phyloP scores from a whole-genome alignment of 768 basidiomycete species.

The Pleurotus tuoliensis region DNA sequence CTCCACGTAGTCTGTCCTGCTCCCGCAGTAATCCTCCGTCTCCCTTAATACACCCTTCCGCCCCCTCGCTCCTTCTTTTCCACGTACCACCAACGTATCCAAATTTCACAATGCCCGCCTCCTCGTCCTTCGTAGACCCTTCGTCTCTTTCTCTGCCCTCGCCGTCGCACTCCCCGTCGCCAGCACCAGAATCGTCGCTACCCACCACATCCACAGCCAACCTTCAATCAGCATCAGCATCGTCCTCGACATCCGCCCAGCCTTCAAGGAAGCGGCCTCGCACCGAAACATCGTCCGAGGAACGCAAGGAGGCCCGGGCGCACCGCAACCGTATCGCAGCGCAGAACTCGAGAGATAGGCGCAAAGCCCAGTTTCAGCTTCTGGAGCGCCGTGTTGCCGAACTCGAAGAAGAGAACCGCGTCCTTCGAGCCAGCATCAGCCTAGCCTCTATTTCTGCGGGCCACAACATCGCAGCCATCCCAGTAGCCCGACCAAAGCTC shows the following conservation, averaged over 20 bases:
- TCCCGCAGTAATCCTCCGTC: conserved; percentile 25
- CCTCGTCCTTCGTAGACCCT: conserved; percentile 24
- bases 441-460: conserved; percentile 21
- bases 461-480: conserved; percentile 17
- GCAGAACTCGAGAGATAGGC: conserved; percentile 87
- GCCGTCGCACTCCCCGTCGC: conserved; percentile 23
- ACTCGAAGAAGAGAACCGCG: conserved; percentile 82
- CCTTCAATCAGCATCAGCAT: conserved; percentile 1
- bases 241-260: conserved; percentile 24
- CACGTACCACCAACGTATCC: conserved; percentile 10
- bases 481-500: conserved; percentile 21
- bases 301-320: conserved; percentile 83
- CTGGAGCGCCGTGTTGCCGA: conserved; percentile 67
- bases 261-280: conserved; percentile 76
- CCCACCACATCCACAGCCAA: conserved; percentile 14
- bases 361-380: conserved; percentile 75
- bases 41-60: conserved; percentile 10
- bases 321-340: conserved; percentile 93
- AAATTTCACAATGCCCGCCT: conserved; percentile 7
- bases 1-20: conserved; percentile 35
- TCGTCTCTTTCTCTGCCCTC: conserved; percentile 27
- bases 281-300: conserved; percentile 59
- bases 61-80: conserved; percentile 7
- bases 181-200: conserved; percentile 11
- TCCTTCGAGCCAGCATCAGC: conserved; percentile 54